Percentiles rank a stretch among this genome's conserved stretches.
Conservation (phyloP, 257 asterid species). For the Nyctanthes arbortristis region DNA sequence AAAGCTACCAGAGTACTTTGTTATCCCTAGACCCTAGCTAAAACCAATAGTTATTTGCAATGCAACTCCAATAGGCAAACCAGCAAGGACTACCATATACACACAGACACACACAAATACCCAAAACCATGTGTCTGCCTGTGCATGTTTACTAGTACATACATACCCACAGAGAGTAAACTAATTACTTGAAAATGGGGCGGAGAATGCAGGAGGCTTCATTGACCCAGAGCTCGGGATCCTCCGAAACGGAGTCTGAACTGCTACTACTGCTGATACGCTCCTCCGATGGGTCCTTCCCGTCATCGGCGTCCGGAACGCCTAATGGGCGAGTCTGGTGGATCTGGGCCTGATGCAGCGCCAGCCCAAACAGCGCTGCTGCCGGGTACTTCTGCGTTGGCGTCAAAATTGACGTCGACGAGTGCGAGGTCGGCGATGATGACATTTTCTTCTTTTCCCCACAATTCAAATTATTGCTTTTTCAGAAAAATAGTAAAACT, state of each 20-base stretch:
- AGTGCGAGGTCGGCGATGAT: slow-evolving; percentile 29
- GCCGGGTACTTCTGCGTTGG: slow-evolving; percentile 82
- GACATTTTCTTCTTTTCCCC: slow-evolving; percentile 30
- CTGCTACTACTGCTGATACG: slow-evolving; percentile 69
- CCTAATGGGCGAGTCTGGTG: slow-evolving; percentile 76
- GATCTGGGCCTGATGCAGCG: slow-evolving; percentile 75
- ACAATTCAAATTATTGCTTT: background rate
- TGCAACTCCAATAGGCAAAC: too few relatives aligned
- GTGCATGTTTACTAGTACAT: background rate
- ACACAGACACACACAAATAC: background rate
- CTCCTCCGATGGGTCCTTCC: slow-evolving; percentile 38
- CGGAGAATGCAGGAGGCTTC: slow-evolving; percentile 66
- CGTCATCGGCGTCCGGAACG: slow-evolving; percentile 39
- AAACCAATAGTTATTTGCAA: background rate
- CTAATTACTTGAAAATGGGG: slow-evolving; percentile 67
- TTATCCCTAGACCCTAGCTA: background rate
- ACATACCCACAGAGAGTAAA: background rate
- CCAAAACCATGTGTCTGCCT: background rate
- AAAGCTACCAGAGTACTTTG: background rate
- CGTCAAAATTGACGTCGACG: slow-evolving; percentile 55
- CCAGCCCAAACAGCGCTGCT: slow-evolving; percentile 68
- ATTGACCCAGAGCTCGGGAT: slow-evolving; percentile 72
- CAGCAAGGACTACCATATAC: too few relatives aligned
- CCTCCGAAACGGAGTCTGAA: slow-evolving; percentile 64
- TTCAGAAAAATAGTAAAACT: background rate